Conservation (phyloP, 208 protist species). For the Trypanosomatidae sp. region DNA sequence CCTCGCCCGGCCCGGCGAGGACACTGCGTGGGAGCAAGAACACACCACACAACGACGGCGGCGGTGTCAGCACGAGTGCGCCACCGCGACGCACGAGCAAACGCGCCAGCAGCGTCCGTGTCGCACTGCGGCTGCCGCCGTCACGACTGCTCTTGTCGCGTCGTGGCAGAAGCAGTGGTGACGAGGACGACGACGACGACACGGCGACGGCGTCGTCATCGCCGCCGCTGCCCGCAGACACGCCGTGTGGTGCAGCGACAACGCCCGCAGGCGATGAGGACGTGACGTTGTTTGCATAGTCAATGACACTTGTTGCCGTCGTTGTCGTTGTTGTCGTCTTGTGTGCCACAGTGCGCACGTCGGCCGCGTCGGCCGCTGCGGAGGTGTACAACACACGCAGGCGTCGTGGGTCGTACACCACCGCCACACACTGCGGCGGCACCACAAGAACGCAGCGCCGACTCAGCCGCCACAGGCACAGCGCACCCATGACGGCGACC, state of each 20-base stretch:
- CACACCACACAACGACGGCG: constrained; percentile 53
- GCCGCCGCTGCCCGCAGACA: constrained; percentile 41
- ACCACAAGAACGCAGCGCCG: constrained; percentile 40
- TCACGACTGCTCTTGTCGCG: too few species aligned
- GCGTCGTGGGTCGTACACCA: constrained; percentile 74
- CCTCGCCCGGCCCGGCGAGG: constrained; percentile 29
- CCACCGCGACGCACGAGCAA: constrained; percentile 26
- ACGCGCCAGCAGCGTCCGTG: too few species aligned
- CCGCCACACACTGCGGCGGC: constrained; percentile 47
- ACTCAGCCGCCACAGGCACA: constrained; percentile 35
- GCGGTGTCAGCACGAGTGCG: constrained; percentile 36
- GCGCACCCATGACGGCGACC: constrained; percentile 10
- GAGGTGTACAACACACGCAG: constrained; percentile 6
- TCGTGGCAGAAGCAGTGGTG: too few species aligned
- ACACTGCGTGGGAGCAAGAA: constrained; percentile 60
- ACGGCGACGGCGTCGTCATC: too few species aligned
- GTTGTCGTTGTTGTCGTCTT: too few species aligned
- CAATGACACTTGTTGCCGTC: too few species aligned
- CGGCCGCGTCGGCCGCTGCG: neutral
- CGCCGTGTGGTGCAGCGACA: too few species aligned
- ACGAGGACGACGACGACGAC: too few species aligned
- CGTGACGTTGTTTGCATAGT: too few species aligned
- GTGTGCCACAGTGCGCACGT: too few species aligned
- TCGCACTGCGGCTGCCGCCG: too few species aligned
- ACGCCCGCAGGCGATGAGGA: too few species aligned